Percentiles rank a stretch among this genome's conserved stretches.
These are phyloP conservation scores for Aspergillus ruber DNA, from an alignment of 2,329 filamentous ascomycete genomes.

Conservation along the genomic window DNA sequence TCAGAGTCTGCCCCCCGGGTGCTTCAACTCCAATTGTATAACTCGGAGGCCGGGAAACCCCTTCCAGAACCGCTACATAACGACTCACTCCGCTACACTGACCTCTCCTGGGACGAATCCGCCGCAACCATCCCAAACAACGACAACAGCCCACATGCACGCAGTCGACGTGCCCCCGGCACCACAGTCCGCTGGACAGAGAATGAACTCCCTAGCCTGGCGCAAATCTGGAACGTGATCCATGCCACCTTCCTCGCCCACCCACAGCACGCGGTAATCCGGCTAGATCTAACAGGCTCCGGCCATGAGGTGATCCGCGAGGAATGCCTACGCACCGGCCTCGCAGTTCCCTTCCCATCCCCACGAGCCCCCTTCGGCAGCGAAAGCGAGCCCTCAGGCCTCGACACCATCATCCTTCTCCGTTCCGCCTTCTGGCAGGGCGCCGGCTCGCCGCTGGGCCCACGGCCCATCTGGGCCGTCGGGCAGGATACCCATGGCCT, in stretches of 20 bases:
- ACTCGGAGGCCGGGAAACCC: no score
- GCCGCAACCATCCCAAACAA: slow-evolving; percentile 3
- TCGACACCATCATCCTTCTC: slow-evolving; percentile 43
- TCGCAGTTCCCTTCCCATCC: slow-evolving; percentile 39
- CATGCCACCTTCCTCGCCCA: slow-evolving; percentile 30
- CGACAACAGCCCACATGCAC: no score
- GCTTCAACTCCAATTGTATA: no score
- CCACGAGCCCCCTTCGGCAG: slow-evolving; percentile 32
- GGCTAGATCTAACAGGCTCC: slow-evolving; percentile 25
- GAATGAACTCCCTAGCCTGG: slow-evolving; percentile 19
- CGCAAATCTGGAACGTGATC: slow-evolving; percentile 36
- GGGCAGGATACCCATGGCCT: slow-evolving; percentile 31
- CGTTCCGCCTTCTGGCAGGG: slow-evolving; percentile 63
- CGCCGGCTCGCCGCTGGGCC: slow-evolving; percentile 61
- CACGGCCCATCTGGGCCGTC: slow-evolving; percentile 57
- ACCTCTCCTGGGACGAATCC: slow-evolving; percentile 26
- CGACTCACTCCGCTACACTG: slow-evolving; percentile 5
- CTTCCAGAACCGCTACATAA: no score
- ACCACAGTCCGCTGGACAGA: no score
- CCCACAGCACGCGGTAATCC: slow-evolving; percentile 28
- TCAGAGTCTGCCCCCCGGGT: no score
- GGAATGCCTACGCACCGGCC: slow-evolving; percentile 31
- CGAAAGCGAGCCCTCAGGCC: slow-evolving; percentile 26
- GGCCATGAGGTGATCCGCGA: slow-evolving; percentile 18
- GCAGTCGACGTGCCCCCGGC: no score